These are phyloP conservation scores for Candida krabiensis DNA, from an alignment of 805 yeast genomes.

Conservation along the genomic window DNA sequence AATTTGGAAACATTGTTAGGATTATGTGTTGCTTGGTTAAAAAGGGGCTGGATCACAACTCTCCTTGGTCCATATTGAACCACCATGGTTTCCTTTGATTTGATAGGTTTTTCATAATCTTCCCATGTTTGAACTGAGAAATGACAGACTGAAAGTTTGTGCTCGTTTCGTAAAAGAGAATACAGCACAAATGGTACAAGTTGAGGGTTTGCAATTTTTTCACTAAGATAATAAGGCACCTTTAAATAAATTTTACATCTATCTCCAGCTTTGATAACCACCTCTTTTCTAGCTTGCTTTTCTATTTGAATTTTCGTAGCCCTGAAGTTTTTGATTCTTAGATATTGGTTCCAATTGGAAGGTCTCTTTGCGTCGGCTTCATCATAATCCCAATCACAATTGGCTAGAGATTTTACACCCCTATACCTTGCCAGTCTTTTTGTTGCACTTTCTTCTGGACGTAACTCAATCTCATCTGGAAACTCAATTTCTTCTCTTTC, in stretches of 20 bases:
- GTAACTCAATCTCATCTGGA: constrained; percentile 92
- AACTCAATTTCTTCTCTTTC: constrained; percentile 87
- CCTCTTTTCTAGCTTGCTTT: constrained; percentile 55
- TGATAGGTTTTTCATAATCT: constrained; percentile 81
- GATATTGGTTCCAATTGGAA: constrained; percentile 69
- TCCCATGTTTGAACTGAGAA: constrained; percentile 86
- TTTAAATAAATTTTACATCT: constrained; percentile 58
- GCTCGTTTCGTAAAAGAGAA: constrained; percentile 82
- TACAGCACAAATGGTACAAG: constrained; percentile 61
- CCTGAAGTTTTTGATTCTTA: constrained; percentile 73
- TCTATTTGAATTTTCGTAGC: constrained; percentile 68
- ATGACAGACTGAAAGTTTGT: constrained; percentile 79
- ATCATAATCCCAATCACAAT: constrained; percentile 84
- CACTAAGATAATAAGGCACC: constrained; percentile 50
- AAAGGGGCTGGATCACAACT: constrained; percentile 76
- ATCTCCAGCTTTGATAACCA: constrained; percentile 61
- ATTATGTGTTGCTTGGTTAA: constrained; percentile 73
- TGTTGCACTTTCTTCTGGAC: constrained; percentile 71
- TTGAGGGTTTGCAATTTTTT: constrained; percentile 43
- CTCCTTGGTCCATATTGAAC: constrained; percentile 95
- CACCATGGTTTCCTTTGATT: constrained; percentile 75
- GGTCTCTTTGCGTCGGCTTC: constrained; percentile 77
- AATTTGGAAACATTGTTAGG: constrained; percentile 85
- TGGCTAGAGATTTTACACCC: constrained; percentile 80
- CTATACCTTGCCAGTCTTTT: constrained; percentile 77